Evolutionary conservation across 2,329 filamentous ascomycete species (phyloP), one percentile per base, ranked within the genome.

Genomic region (Xylariaceae sp.): DNA sequence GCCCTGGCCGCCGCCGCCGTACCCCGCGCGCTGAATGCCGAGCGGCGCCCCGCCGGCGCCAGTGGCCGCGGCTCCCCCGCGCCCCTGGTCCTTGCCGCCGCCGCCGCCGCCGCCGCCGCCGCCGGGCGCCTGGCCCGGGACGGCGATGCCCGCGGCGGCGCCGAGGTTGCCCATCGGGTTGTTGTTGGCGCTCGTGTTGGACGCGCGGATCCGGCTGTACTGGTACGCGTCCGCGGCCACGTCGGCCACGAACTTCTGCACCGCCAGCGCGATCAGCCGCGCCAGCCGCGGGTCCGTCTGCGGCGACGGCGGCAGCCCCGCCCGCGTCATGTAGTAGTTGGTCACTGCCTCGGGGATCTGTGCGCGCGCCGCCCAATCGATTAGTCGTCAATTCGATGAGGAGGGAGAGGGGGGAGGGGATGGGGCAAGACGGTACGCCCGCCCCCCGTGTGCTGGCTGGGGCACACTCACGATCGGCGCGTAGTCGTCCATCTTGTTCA

Each of bases 161-260:
- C 83, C 86, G 12, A 93, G 70, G 45, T 83, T 87, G 39, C 86
- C 86, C 78, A 95, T 89, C 1, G 87, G 84, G 60, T 94, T 95
- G 60, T 94, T 95, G 57, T 89, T 94, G 10, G 81, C 80, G 43
- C 84, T 89, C 17, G 74, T 79, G 38, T 92, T 93, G 15, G 85
- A 90, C n/a, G 86, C 85, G 25, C 92, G 82, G 53, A 98, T 96
- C 33, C 90, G 86, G 40, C 83, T 88, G 70, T 95, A 96, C 63
- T 98, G 92, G 60, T 98, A 98, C 3, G 92, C 88, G 59, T 98
- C 92, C 37, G 92, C 89, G 2, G 92, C 92, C 45, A 98, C 87
- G 59, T 98, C 92, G 38, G 92, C 89, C 51, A 98, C 85, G 69
- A 98, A 98, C 58, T 98, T 98, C 57, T 98, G 92, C 0, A 92